Base-by-base conservation (phyloP, 441 rosid genomes). In the Flueggea neowawraea region DNA sequence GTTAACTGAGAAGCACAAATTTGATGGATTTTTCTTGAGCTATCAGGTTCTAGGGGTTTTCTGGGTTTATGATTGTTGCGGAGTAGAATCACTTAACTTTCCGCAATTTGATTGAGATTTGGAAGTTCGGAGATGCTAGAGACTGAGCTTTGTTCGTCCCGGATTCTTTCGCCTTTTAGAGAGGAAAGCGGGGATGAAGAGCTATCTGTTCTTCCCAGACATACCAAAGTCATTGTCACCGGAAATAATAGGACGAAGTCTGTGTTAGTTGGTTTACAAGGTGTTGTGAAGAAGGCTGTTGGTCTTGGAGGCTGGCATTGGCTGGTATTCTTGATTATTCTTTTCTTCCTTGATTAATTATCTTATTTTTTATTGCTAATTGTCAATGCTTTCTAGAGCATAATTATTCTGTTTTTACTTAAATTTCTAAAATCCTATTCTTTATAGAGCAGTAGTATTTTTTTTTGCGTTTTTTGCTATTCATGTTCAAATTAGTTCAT, bases 221-320 rank as follows among this genome's bases (percentile, higher is more conserved):
- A 89, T 62, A 89, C 94, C 44, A 89, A 87, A 62, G 94, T 89
- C 16, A 62, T 89, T 57, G 94, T 89, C 60, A 87, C 89, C 0
- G 93, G 96, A 61, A 89, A 89, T 69, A 87, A 89, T 63, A 73
- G 96, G 67, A 89, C 96, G 13, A 89, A 87, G 58, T 89, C 96
- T 43, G 96, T 87, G 22, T 61, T 89, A 64, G 91, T 89, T 61
- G 96, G 96, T 32, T 74, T 87, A 55, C 91, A 89, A 69, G 96
- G 96, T 16, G 93, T 89, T 28, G 91, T 89, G 59, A 87, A 87
- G 85, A 89, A 86, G 75, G 96, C 91, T 57, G 91, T 89, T 16
- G 93, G 93, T n/a, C 93, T 89, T 6, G 96, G 96, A 47, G 90
- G 93, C 63, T 86, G 96, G 96, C 92, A 89, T 71, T 89, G 96